Evolutionary conservation across 1,284 basidiomycete genomes (phyloP), one percentile per base, ranked within the genome.

Genomic region (Ganoderma meredithae): DNA sequence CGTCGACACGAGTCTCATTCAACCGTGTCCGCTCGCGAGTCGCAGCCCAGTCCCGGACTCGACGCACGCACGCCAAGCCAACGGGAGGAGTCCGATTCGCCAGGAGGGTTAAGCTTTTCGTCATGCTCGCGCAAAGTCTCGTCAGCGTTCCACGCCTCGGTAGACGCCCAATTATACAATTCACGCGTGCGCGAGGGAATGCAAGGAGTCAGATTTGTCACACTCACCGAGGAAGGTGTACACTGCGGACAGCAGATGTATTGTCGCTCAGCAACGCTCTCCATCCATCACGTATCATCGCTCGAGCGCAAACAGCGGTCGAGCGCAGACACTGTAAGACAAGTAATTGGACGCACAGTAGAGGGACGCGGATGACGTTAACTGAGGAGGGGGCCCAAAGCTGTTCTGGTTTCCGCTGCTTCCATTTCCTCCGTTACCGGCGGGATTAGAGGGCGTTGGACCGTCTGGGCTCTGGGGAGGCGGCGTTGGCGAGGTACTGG

Each of bases 151-250:
- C 62, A 69, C 31, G 60, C 56, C 40, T 53, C 43, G 62, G 55
- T 41, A 62, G 41, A 27, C 52, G 52, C 52, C 52, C 27, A 33
- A 55, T 33, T 9, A 6, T 25, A 22, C 3, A 12, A 9, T 27
- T 27, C 52, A 19, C 31, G 4, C 7, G 56, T 17, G 39, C 22
- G 33, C 6, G 19, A 59, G 56, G 7, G 55, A 62, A 62, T 36
- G 13, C 25, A 33, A n/a, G 55, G 15, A 4, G 8, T 2, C 17
- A 17, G 19, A 56, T 40, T 25, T 47, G 19, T 8, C 15, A 66
- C 73, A 66, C 73, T 75, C 68, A 76, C 75, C 76, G 43, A 85
- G 70, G 58, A 84, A 80, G 6, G 79, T 80, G 69, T 80, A 80
- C 58, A 80, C 79, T 80, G 69, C 64, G 70, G 62, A 69, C 65